Base-by-base conservation (phyloP, 306 rosid species). In the Rosa persica region DNA sequence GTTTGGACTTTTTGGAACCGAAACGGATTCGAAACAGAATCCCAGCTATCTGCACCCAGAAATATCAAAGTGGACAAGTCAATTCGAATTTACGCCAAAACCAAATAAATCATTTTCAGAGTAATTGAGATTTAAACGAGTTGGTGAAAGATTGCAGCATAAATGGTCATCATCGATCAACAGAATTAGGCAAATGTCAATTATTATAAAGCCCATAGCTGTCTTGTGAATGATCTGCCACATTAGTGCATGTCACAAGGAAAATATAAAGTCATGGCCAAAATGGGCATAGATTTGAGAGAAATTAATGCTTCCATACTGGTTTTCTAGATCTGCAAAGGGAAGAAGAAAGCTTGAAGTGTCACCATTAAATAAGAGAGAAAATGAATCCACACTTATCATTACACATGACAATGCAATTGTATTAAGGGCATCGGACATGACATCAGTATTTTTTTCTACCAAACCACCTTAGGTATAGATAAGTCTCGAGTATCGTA, bases 131-230 rank as follows among this genome's bases (percentile, higher is more conserved):
- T 44, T 23, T 17, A 77, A 72, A 54, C 22, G 17, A 73, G 73
- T 80, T 40, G 79, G 70, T 67, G 42, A 49, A 44, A 12, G 9
- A 72, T 80, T 77, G 64, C 54, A 27, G 20, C 39, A 42, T 40
- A 51, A 36, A 72, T 9, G 76, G 71, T 70, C 65, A 64, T 76
- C 74, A 42, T 74, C 19, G 5, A 30, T 30, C 36, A 11, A 5
- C 47, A 70, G 17, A 60, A 75, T 23, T 73, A 8, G 79, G 75
- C 69, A 77, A 43, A 3, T 40, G 82, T 73, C 77, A 72, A 80
- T 78, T 78, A 80, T 84, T 68, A 81, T 34, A 67, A 75, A 20
- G n/a, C 15, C 46, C 44, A 78, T 68, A 54, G 83, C 74, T 79
- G 73, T 81, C 83, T 25, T 64, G 71, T 40, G 17, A 16, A 43